These are phyloP conservation scores for Chondrus crispus DNA, from an alignment of 23 red algal species.

Conservation along the genomic window DNA sequence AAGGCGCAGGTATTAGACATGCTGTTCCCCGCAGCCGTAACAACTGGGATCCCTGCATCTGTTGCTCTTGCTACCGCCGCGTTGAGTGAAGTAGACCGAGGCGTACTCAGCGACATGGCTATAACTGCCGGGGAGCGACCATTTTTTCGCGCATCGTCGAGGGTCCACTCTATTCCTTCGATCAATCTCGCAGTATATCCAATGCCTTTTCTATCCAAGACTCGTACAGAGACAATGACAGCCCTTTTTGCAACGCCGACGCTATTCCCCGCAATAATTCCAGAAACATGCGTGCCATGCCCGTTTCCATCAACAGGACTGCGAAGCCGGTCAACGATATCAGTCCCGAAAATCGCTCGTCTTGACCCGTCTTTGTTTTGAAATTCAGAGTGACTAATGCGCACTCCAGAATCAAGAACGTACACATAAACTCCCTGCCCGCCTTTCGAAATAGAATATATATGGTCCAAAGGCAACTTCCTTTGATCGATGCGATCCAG, in stretches of 20 bases:
- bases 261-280: slow-evolving; percentile 26
- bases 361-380: neutral
- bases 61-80: neutral
- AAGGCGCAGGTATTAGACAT: slow-evolving; percentile 35
- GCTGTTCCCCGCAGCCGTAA: slow-evolving; percentile 55
- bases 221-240: slow-evolving; percentile 48
- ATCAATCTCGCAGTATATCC: slow-evolving; percentile 27
- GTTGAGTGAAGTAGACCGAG: slow-evolving; percentile 23
- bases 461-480: slow-evolving; percentile 33
- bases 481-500: slow-evolving; percentile 74
- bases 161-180: slow-evolving; percentile 29
- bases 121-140: slow-evolving; percentile 44
- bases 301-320: slow-evolving; percentile 45
- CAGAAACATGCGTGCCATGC: slow-evolving; percentile 79
- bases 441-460: slow-evolving; percentile 32
- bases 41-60: slow-evolving; percentile 6
- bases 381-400: slow-evolving; percentile 52
- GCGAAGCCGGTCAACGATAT: slow-evolving; percentile 46
- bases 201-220: slow-evolving; percentile 37
- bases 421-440: slow-evolving; percentile 55
- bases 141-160: slow-evolving; percentile 7
- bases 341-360: slow-evolving; percentile 25
- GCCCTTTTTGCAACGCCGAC: slow-evolving; percentile 58
- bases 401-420: slow-evolving; percentile 66
- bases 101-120: slow-evolving; percentile 41